These are phyloP conservation scores for Crithidia thermophila DNA, from an alignment of 208 protist species.

Conservation along the genomic window DNA sequence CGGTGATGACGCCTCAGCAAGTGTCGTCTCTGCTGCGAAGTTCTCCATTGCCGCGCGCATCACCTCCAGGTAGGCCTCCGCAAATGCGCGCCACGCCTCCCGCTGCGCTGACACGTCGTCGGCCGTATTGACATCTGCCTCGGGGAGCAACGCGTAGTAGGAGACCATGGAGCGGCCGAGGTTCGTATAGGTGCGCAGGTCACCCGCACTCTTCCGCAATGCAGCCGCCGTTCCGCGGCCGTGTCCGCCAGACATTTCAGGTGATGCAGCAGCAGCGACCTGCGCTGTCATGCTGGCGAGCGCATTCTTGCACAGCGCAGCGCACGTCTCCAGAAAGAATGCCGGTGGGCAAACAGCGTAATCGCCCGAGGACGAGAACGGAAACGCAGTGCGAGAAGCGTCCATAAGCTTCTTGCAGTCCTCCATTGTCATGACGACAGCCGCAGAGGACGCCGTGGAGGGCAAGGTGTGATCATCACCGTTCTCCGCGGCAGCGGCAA, in stretches of 20 bases:
- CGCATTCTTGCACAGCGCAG: slow-evolving; percentile 5
- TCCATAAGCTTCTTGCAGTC: slow-evolving; percentile 35
- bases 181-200: slow-evolving; percentile 15
- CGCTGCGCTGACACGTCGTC: not conserved
- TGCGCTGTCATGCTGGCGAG: not conserved
- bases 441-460: not conserved
- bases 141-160: slow-evolving; percentile 5
- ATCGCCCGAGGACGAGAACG: not conserved
- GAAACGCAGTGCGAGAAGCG: not conserved
- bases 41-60: not conserved
- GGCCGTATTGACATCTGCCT: not conserved
- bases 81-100: not conserved
- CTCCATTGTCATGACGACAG: slow-evolving; percentile 15
- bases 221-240: slow-evolving; percentile 16
- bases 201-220: slow-evolving; percentile 4
- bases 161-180: slow-evolving; percentile 24
- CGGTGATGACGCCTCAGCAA: slow-evolving; percentile 23
- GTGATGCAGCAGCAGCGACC: not conserved
- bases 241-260: not conserved
- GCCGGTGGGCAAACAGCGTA: not conserved
- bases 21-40: slow-evolving; percentile 24
- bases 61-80: slow-evolving; percentile 25
- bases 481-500: not conserved
- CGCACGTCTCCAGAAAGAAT: slow-evolving; percentile 10
- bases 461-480: not conserved